phyloP scores from a whole-genome alignment of 768 basidiomycete species.

The Dioszegia aurantiaca region DNA sequence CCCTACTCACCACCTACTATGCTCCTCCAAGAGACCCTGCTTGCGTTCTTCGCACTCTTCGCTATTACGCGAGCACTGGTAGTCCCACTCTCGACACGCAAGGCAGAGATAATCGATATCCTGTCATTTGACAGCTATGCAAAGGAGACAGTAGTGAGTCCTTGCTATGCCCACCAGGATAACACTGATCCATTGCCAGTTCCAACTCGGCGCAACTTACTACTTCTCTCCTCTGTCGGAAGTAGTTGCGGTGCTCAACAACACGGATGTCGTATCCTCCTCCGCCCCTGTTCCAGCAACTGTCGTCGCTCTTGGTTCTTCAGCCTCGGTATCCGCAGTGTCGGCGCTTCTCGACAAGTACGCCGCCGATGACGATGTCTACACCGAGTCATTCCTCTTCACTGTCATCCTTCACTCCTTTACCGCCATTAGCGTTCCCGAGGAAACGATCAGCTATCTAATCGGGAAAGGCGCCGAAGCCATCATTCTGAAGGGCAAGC shows the following conservation, averaged over 20 bases:
- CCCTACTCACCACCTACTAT: too few relatives aligned
- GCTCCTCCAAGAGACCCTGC: too few relatives aligned
- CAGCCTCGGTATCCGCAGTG: background rate
- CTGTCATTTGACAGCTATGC: conserved; percentile 14
- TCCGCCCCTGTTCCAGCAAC: conserved; percentile 2
- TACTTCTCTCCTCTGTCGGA: conserved; percentile 12
- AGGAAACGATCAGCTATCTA: conserved; percentile 1
- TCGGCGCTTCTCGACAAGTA: conserved; percentile 1
- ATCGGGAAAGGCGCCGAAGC: conserved; percentile 1
- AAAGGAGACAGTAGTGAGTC: conserved; percentile 12
- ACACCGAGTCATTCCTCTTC: conserved; percentile 5
- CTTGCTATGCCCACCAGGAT: background rate
- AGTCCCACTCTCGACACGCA: background rate
- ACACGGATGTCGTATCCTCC: background rate
- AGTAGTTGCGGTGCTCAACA: background rate
- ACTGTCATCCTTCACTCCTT: conserved; percentile 4
- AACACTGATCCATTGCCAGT: background rate
- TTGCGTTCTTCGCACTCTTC: too few relatives aligned
- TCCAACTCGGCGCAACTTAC: conserved; percentile 2
- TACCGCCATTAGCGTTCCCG: background rate
- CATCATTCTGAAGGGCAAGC: conserved; percentile 11
- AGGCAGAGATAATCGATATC: background rate
- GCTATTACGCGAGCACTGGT: background rate
- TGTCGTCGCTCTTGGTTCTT: conserved; percentile 8
- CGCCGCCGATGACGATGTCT: conserved; percentile 10